Evolutionary conservation across 129 eudicot genomes (phyloP).

Genomic region (Saposhnikovia divaricata): DNA sequence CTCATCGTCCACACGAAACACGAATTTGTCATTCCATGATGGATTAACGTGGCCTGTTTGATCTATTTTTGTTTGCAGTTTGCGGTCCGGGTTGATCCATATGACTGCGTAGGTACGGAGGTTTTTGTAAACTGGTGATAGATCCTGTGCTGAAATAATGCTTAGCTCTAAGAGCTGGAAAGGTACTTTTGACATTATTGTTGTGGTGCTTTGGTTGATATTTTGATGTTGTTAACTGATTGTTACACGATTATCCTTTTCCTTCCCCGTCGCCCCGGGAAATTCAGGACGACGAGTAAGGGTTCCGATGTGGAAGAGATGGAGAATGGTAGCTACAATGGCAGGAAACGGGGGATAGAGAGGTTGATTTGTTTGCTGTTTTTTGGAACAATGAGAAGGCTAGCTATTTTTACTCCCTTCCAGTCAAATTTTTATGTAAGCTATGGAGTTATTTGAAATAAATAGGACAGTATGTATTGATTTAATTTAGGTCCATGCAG

Average conservation of each 20-base stretch:
- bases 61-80: conserved; percentile 30
- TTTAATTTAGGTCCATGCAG: neutral
- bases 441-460: neutral
- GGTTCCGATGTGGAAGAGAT: neutral
- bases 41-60: conserved; percentile 32
- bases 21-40: conserved; percentile 51
- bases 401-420: neutral
- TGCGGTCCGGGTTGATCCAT: conserved; percentile 39
- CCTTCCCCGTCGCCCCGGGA: neutral
- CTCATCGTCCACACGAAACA: conserved; percentile 32
- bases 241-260: neutral
- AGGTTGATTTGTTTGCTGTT: neutral
- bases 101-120: conserved; percentile 43
- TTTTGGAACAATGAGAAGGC: neutral
- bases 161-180: conserved; percentile 42
- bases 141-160: conserved; percentile 52
- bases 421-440: neutral
- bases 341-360: neutral
- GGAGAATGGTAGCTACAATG: neutral
- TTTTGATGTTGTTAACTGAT: neutral
- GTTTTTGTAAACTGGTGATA: conserved; percentile 27
- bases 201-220: neutral
- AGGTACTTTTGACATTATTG: conserved; percentile 16
- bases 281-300: conserved; percentile 6
- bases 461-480: neutral